Conservation (phyloP, 2,329 filamentous ascomycete species). For the Pseudogymnoascus sp. region DNA sequence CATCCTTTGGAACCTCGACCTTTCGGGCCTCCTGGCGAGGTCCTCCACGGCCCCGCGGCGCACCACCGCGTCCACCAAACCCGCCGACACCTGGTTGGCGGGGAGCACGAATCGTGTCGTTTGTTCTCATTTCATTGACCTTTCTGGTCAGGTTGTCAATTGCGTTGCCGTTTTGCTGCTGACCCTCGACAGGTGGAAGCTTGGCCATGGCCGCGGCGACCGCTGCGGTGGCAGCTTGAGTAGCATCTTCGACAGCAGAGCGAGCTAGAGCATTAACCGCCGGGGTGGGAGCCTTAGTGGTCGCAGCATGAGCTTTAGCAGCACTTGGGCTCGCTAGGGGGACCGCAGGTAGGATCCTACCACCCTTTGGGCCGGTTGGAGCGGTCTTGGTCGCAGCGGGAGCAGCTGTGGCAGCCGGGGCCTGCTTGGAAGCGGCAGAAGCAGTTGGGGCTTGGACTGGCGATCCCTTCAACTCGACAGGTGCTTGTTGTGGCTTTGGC, state of each 20-base stretch:
- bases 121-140: slow-evolving; percentile 68
- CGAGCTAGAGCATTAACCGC: slow-evolving; percentile 19
- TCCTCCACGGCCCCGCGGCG: slow-evolving; percentile 31
- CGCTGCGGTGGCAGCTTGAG: slow-evolving; percentile 64
- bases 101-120: slow-evolving; percentile 44
- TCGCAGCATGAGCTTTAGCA: slow-evolving; percentile 31
- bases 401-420: slow-evolving; percentile 11
- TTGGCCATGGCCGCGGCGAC: slow-evolving; percentile 77
- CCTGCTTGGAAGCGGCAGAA: slow-evolving; percentile 9
- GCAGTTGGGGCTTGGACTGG: slow-evolving; percentile 21
- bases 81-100: slow-evolving; percentile 38
- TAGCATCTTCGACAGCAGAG: slow-evolving; percentile 54
- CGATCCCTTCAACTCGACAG: slow-evolving; percentile 43
- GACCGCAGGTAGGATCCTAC: slow-evolving; percentile 55
- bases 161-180: slow-evolving; percentile 31
- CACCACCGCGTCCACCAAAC: slow-evolving; percentile 30
- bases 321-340: slow-evolving; percentile 46
- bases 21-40: slow-evolving; percentile 43
- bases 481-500: slow-evolving; percentile 58
- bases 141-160: slow-evolving; percentile 67
- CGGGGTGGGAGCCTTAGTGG: slow-evolving; percentile 7
- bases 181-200: slow-evolving; percentile 36
- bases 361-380: slow-evolving; percentile 35
- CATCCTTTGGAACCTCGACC: slow-evolving; percentile 80
- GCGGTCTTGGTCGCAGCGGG: slow-evolving; percentile 19